A percentile compares a stretch with the other conserved stretches of the same genome.
Evolutionary conservation across 208 protist species (phyloP).

Genomic region (Leptomonas pyrrhocoris): DNA sequence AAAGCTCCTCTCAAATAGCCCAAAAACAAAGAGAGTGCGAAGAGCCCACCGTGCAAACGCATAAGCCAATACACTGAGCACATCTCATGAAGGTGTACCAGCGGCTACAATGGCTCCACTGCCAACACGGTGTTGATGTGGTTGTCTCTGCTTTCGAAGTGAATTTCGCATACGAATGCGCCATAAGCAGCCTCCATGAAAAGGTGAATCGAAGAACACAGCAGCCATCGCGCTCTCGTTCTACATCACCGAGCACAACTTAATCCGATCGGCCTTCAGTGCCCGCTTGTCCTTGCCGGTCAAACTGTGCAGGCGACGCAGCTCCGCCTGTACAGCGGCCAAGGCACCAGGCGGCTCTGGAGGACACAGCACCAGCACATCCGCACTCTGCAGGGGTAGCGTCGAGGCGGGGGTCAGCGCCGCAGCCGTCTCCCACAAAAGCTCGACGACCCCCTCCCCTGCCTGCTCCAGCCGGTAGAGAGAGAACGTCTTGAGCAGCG

Average conservation of each 20-base stretch:
- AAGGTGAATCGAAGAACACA: too few species aligned
- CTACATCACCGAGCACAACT: slow-evolving; percentile 69
- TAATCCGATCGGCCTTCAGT: slow-evolving; percentile 56
- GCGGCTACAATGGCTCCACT: too few species aligned
- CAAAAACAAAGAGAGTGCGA: too few species aligned
- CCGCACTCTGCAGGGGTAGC: slow-evolving; percentile 39
- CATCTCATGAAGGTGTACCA: too few species aligned
- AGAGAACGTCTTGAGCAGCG: slow-evolving; percentile 16
- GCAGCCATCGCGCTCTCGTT: not conserved
- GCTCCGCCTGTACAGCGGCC: slow-evolving; percentile 40
- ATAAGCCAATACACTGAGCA: too few species aligned
- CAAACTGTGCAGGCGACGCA: slow-evolving; percentile 40
- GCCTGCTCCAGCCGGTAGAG: slow-evolving; percentile 4
- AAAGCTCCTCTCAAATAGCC: too few species aligned
- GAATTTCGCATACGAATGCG: too few species aligned
- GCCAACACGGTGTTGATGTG: too few species aligned
- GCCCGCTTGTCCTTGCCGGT: slow-evolving; percentile 60
- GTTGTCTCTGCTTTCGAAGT: too few species aligned
- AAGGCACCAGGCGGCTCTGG: slow-evolving; percentile 11
- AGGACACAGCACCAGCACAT: slow-evolving; percentile 55
- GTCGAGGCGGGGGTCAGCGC: not conserved
- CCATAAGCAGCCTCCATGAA: too few species aligned
- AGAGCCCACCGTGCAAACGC: too few species aligned
- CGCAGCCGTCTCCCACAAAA: not conserved
- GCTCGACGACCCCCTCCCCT: not conserved